phyloP scores from a whole-genome alignment of 805 yeast genomes.

The Nakazawaea laoshanensis region DNA sequence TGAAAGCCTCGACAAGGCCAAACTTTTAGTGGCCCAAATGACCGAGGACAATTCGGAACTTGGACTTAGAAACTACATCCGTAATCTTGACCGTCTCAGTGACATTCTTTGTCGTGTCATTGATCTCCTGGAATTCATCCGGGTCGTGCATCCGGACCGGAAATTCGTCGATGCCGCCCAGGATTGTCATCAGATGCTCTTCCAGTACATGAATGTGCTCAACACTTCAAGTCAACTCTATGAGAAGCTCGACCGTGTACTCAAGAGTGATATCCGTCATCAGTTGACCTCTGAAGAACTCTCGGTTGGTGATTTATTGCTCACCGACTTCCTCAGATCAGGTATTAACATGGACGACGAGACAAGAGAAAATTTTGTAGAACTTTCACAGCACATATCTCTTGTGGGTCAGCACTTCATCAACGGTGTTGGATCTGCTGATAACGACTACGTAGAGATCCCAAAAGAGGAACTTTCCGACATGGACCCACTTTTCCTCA shows the following conservation, averaged over 20 bases:
- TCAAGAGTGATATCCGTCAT: slow-evolving; percentile 28
- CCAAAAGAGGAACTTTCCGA: slow-evolving; percentile 20
- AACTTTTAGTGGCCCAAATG: slow-evolving; percentile 50
- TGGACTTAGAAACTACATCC: slow-evolving; percentile 43
- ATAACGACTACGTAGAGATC: slow-evolving; percentile 19
- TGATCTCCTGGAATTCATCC: slow-evolving; percentile 85
- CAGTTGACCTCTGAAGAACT: slow-evolving; percentile 64
- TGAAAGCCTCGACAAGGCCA: slow-evolving; percentile 58
- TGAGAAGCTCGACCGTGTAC: slow-evolving; percentile 44
- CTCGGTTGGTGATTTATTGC: slow-evolving; percentile 71
- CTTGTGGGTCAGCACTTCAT: slow-evolving; percentile 72
- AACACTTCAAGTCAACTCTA: slow-evolving; percentile 78
- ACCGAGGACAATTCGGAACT: slow-evolving; percentile 31
- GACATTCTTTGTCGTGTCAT: slow-evolving; percentile 88
- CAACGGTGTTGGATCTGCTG: slow-evolving; percentile 31
- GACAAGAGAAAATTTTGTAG: slow-evolving; percentile 63
- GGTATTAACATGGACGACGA: slow-evolving; percentile 74
- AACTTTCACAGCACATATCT: slow-evolving; percentile 73
- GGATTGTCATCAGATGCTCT: slow-evolving; percentile 78
- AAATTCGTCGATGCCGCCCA: slow-evolving; percentile 76
- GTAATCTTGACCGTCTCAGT: slow-evolving; percentile 72
- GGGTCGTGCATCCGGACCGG: slow-evolving; percentile 78
- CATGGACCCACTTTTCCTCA: slow-evolving; percentile 15
- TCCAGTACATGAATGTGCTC: slow-evolving; percentile 86
- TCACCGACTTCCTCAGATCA: slow-evolving; percentile 82